phyloP scores from a whole-genome alignment of 805 yeast genomes.

The Torulaspora delbrueckii region DNA sequence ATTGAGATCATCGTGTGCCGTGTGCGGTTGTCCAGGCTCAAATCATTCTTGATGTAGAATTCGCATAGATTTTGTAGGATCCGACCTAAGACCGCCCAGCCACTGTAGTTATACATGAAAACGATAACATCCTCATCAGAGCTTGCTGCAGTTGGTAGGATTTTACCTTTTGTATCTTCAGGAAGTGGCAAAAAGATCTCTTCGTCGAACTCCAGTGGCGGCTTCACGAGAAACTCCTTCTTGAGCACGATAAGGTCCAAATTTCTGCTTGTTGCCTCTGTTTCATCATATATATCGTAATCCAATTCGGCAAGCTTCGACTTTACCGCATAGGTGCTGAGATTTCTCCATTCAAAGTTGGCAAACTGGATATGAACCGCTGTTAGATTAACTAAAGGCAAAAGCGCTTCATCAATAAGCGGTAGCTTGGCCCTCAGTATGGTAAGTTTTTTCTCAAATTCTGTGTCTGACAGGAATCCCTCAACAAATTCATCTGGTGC shows the following conservation, averaged over 20 bases:
- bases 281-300: constrained; percentile 41
- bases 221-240: constrained; percentile 45
- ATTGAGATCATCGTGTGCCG: constrained; percentile 46
- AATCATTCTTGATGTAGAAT: constrained; percentile 27
- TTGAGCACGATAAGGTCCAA: constrained; percentile 50
- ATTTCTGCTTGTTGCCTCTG: constrained; percentile 3
- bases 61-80: constrained; percentile 55
- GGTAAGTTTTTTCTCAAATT: constrained; percentile 33
- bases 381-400: constrained; percentile 57
- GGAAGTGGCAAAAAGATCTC: constrained; percentile 44
- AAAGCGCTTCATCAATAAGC: constrained; percentile 41
- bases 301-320: constrained; percentile 38
- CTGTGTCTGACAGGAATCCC: constrained; percentile 34
- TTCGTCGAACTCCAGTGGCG: constrained; percentile 50
- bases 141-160: constrained; percentile 48
- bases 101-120: constrained; percentile 70
- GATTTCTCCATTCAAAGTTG: constrained; percentile 49
- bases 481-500: constrained; percentile 40
- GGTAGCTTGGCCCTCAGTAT: constrained; percentile 75
- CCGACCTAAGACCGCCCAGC: constrained; percentile 85
- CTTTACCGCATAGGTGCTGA: constrained; percentile 59
- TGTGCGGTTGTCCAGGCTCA: constrained; percentile 30
- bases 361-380: constrained; percentile 66
- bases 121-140: constrained; percentile 42
- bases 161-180: constrained; percentile 63